Base-by-base conservation (phyloP, 768 basidiomycete species). In the Termitomyces sp. region DNA sequence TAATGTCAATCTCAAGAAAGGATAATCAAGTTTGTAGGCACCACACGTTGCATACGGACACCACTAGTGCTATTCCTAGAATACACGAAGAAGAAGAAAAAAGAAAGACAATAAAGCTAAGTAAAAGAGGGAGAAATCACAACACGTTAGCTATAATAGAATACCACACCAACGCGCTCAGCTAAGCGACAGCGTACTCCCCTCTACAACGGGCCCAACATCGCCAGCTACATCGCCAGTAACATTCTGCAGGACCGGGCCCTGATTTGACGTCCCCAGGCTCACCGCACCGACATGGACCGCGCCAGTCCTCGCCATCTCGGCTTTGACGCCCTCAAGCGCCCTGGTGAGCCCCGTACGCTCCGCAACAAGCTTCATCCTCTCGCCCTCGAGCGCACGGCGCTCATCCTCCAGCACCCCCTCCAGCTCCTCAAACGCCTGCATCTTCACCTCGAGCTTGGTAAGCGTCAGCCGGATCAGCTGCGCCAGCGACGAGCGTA, bases 401-500 rank as follows among this genome's bases (percentile, higher is more conserved):
- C 94, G 81, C 72, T 99, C 97, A 53, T 92, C 88, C 69, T 98
- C 97, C 52, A 99, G 76, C 9, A 94, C 75, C 48, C 90, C 88
- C 69, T 99, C 97, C 57, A 99, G 77, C 70, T 92, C 88, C 69
- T 98, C 97, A 66, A 98, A 98, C 69, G 95, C 92, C 1, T 83
- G 74, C 85, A 94, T 91, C 79, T 99, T 98, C 54, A 96, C 77
- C 67, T 98, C 95, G 37, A 98, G 84, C 72, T 98, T 98, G 48
- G 81, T 92, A 64, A 82, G 78, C 58, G 81, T 92, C 55, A 91
- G 79, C 71, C 92, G 88, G 73, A 99, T 90, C 58, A 99, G 80
- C 37, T 85, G 82, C 3, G 92, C 84, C 47, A 98, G 84, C 2
- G 88, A 81, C 57, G 81, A 76, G 36, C 87, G 84, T 56, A 99